These are phyloP conservation scores for Cladorrhinum samala DNA, from an alignment of 495 filamentous ascomycete genomes.

Conservation along the genomic window DNA sequence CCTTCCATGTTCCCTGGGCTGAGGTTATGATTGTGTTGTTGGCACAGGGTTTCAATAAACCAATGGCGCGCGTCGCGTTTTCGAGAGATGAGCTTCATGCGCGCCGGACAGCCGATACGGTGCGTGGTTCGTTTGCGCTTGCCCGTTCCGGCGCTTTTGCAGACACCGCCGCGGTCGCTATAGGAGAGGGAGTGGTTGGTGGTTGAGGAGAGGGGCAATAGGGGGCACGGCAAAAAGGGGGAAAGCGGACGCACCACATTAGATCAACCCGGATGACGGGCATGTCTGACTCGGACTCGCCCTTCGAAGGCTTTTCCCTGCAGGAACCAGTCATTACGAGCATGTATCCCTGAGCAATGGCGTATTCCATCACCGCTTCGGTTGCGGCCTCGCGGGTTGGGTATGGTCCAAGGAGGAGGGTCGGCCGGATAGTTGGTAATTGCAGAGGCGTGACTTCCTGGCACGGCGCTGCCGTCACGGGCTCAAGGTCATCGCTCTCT, in stretches of 20 bases:
- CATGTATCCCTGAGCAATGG: conserved; percentile 25
- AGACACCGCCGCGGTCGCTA: conserved; percentile 21
- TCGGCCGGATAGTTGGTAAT: conserved; percentile 17
- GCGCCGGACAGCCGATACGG: conserved; percentile 20
- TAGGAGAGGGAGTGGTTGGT: not conserved
- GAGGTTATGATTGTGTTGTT: conserved; percentile 28
- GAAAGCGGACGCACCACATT: conserved; percentile 3
- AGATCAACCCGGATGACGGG: conserved; percentile 23
- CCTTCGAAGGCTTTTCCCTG: conserved; percentile 12
- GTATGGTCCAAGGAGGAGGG: conserved; percentile 23
- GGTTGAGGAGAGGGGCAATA: too few relatives aligned
- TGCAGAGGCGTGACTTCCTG: conserved; percentile 15
- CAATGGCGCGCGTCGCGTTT: conserved; percentile 24
- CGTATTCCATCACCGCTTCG: conserved; percentile 20
- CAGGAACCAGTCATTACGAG: conserved; percentile 17
- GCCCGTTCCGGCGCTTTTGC: conserved; percentile 23
- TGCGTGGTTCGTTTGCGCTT: conserved; percentile 21
- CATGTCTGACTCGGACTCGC: conserved; percentile 6
- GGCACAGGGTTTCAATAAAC: conserved; percentile 25
- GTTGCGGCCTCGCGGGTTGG: conserved; percentile 15
- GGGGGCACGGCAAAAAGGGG: too few relatives aligned
- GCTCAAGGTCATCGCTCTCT: conserved; percentile 1
- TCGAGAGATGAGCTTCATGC: conserved; percentile 22
- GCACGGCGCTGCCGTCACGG: conserved; percentile 9
- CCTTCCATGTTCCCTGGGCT: conserved; percentile 18